Conservation (phyloP, 345 rosid species). For the Gossypium sturtianum region DNA sequence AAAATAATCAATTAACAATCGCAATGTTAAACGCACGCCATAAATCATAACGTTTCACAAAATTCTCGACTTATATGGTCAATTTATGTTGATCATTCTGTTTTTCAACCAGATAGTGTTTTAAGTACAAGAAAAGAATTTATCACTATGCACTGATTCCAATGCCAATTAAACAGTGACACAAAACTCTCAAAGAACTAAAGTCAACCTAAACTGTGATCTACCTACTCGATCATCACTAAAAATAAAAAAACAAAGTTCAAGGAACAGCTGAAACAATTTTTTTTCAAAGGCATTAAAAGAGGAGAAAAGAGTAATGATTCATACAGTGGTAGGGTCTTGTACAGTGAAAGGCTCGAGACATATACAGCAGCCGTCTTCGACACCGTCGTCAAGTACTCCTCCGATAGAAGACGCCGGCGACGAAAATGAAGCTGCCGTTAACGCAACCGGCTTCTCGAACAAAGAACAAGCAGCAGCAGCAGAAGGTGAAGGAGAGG, state of each 20-base stretch:
- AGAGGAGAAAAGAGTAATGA: background rate
- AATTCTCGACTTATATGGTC: background rate
- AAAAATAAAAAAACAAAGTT: background rate
- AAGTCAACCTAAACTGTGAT: background rate
- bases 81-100: background rate
- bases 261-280: background rate
- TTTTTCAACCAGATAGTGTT: background rate
- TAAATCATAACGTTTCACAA: background rate
- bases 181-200: background rate
- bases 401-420: constrained; percentile 9
- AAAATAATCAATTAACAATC: background rate
- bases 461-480: constrained; percentile 15
- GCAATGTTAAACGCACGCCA: background rate
- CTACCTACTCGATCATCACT: background rate
- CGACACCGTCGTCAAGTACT: constrained; percentile 37
- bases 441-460: constrained; percentile 23
- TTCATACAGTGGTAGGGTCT: constrained; percentile 60
- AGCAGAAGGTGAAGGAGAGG: constrained; percentile 14
- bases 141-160: background rate
- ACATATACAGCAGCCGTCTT: constrained; percentile 86
- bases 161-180: constrained; percentile 11
- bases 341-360: constrained; percentile 65
- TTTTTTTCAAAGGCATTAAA: background rate
- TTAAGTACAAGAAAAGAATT: background rate
- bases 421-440: constrained; percentile 25